Evolutionary conservation across 352 stramenopile genomes (phyloP).

Genomic region (Phytopythium vexans): DNA sequence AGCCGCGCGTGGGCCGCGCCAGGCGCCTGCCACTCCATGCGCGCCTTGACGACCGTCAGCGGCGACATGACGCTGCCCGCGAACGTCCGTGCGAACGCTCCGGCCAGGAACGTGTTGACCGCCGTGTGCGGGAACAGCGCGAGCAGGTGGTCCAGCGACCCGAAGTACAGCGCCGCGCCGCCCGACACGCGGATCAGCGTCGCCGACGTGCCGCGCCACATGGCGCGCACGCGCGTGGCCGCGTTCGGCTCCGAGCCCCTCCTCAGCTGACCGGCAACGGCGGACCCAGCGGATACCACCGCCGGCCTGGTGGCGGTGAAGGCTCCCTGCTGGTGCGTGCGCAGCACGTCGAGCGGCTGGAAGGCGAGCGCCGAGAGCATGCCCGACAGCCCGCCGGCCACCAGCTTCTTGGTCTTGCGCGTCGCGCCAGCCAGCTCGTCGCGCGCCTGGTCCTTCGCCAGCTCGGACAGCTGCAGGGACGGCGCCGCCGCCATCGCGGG

Average conservation of each 20-base stretch:
- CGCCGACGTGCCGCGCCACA: conserved; percentile 82
- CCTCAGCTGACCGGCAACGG: conserved; percentile 3
- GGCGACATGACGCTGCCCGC: conserved; percentile 76
- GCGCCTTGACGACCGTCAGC: conserved; percentile 84
- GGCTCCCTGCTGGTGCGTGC: conserved; percentile 80
- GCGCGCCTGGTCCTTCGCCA: conserved; percentile 19
- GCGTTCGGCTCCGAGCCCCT: conserved; percentile 9
- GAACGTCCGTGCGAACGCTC: conserved; percentile 84
- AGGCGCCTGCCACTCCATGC: conserved; percentile 79
- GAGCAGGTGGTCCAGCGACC: conserved; percentile 70
- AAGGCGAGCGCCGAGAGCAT: conserved; percentile 82
- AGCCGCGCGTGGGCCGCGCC: conserved; percentile 56
- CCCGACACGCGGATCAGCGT: conserved; percentile 80
- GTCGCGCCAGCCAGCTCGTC: conserved; percentile 25
- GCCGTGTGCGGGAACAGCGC: conserved; percentile 44
- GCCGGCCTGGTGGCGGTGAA: conserved; percentile 31
- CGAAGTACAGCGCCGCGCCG: conserved; percentile 84
- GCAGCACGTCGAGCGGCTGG: conserved; percentile 82
- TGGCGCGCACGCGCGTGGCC: conserved; percentile 40
- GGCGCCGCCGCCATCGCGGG: conserved; percentile 14
- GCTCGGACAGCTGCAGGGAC: conserved; percentile 21
- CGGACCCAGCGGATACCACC: neutral
- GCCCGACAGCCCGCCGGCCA: conserved; percentile 64
- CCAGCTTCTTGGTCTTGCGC: conserved; percentile 71
- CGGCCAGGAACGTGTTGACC: conserved; percentile 77